Evolutionary conservation across 2,329 filamentous ascomycete species (phyloP).

Genomic region (Penicillium sp.): DNA sequence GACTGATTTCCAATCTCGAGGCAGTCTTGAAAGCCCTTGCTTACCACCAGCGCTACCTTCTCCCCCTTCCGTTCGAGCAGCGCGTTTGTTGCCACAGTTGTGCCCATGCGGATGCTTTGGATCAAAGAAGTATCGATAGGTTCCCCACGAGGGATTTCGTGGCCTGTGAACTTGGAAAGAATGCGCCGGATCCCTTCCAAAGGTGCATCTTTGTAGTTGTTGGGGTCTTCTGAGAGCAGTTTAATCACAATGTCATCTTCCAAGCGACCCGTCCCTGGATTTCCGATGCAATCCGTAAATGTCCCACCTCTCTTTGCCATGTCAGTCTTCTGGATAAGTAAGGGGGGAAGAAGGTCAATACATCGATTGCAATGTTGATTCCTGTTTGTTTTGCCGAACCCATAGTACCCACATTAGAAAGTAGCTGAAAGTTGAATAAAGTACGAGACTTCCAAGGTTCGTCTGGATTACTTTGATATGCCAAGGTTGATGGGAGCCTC

Average conservation of each 20-base stretch:
- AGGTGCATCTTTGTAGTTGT: slow-evolving; percentile 87
- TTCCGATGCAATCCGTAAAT: slow-evolving; percentile 27
- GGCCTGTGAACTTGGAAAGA: slow-evolving; percentile 71
- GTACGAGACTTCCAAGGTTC: not conserved
- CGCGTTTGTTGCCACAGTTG: slow-evolving; percentile 91
- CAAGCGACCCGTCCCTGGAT: slow-evolving; percentile 58
- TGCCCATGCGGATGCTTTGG: slow-evolving; percentile 92
- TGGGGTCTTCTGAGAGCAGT: slow-evolving; percentile 83
- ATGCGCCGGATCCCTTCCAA: slow-evolving; percentile 87
- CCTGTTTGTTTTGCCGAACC: slow-evolving; percentile 10
- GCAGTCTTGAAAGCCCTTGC: slow-evolving; percentile 83
- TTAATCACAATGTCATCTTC: slow-evolving; percentile 80
- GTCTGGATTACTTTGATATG: not conserved
- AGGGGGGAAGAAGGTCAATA: not conserved
- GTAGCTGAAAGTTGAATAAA: not conserved
- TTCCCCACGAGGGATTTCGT: slow-evolving; percentile 76
- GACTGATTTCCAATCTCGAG: slow-evolving; percentile 88
- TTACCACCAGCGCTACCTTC: slow-evolving; percentile 82
- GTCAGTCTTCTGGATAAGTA: not conserved
- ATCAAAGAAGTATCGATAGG: slow-evolving; percentile 79
- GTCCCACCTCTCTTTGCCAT: slow-evolving; percentile 23
- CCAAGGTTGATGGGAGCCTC: not conserved
- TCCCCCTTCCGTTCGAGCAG: slow-evolving; percentile 88
- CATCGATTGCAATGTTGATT: slow-evolving; percentile 27
- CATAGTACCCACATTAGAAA: slow-evolving; percentile 3